Conservation (phyloP, 1,284 basidiomycete genomes). For the Ceraceosorus bombacis region DNA sequence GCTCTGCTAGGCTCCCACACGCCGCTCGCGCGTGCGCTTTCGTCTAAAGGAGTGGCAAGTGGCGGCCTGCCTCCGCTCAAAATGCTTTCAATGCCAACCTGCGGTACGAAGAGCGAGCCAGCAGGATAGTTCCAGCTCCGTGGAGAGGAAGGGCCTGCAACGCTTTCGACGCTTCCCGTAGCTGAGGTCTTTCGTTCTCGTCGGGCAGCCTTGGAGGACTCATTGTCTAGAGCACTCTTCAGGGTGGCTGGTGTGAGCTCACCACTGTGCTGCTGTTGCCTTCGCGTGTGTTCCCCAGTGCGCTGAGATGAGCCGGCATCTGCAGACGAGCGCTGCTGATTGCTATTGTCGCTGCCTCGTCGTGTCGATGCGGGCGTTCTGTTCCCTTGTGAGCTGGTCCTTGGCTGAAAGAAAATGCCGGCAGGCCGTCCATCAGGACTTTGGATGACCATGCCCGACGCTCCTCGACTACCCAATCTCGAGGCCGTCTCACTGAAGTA, state of each 20-base stretch:
- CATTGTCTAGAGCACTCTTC: too few species aligned
- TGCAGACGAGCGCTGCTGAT: slow-evolving; percentile 13
- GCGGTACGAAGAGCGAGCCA: slow-evolving; percentile 34
- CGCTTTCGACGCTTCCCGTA: background rate
- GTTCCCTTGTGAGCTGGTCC: slow-evolving; percentile 1
- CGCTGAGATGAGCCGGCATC: background rate
- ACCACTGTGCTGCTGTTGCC: too few species aligned
- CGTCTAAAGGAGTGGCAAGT: slow-evolving; percentile 21
- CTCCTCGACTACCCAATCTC: slow-evolving; percentile 64
- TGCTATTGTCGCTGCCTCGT: background rate
- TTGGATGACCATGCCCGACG: slow-evolving; percentile 81
- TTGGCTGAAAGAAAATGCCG: slow-evolving; percentile 88
- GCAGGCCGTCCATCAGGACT: slow-evolving; percentile 84
- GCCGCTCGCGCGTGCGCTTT: background rate
- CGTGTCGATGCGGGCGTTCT: background rate
- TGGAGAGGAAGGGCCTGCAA: background rate
- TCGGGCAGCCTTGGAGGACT: too few species aligned
- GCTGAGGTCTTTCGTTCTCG: background rate
- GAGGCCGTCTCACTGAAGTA: slow-evolving; percentile 73
- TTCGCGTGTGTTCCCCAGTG: background rate
- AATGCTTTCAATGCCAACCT: slow-evolving; percentile 34
- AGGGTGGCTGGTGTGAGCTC: background rate
- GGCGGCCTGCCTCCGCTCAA: slow-evolving; percentile 22
- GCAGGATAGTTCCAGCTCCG: slow-evolving; percentile 14
- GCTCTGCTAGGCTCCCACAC: background rate